A percentile compares a stretch with the other conserved stretches of the same genome.
phyloP scores from a whole-genome alignment of 2,329 filamentous ascomycete species.

The Colletotrichum musae region DNA sequence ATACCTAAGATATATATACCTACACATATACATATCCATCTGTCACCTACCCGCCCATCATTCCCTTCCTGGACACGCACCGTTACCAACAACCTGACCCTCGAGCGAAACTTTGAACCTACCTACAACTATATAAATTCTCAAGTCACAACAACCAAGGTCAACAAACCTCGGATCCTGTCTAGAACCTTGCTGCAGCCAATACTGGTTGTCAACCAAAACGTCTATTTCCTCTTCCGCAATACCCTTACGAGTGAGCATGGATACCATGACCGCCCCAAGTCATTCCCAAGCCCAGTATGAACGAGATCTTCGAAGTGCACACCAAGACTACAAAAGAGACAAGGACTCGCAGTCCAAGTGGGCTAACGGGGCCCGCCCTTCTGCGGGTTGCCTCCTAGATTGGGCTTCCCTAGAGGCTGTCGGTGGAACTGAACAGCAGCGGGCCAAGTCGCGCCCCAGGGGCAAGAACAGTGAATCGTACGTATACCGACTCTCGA shows the following conservation, averaged over 20 bases:
- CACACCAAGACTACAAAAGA: constrained; percentile 59
- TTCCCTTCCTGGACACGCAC: too few relatives aligned
- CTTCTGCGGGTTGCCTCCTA: constrained; percentile 46
- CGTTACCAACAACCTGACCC: too few relatives aligned
- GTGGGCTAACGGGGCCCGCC: constrained; percentile 57
- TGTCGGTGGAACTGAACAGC: constrained; percentile 46
- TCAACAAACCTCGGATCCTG: not conserved
- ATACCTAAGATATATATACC: too few relatives aligned
- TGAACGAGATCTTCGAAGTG: constrained; percentile 61
- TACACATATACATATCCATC: not conserved
- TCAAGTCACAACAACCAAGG: not conserved
- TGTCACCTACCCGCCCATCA: not conserved
- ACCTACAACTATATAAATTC: not conserved
- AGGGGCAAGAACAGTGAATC: constrained; percentile 47
- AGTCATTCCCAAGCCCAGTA: constrained; percentile 40
- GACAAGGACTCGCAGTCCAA: constrained; percentile 58
- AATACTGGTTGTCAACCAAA: too few relatives aligned
- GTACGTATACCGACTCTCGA: constrained; percentile 48
- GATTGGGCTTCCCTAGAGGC: constrained; percentile 39
- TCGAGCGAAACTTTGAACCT: too few relatives aligned
- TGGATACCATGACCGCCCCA: constrained; percentile 45
- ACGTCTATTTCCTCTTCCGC: too few relatives aligned
- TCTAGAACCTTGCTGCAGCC: too few relatives aligned
- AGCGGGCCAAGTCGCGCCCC: constrained; percentile 54
- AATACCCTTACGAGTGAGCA: too few relatives aligned